Conservation (phyloP, 139 green algal species). For the Edaphochlamys debaryana region DNA sequence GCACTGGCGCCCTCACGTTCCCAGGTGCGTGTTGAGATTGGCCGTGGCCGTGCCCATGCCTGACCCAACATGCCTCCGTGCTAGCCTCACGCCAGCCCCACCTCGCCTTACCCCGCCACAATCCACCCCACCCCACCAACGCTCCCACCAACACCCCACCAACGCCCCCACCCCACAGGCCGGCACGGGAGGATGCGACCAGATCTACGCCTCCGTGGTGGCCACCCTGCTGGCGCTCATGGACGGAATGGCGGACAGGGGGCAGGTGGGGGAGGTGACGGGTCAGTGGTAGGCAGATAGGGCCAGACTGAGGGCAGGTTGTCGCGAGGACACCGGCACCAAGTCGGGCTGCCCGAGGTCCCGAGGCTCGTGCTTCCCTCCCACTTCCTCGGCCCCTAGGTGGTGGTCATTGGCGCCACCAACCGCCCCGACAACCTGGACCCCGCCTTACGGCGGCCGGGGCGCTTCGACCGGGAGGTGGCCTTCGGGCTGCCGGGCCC, state of each 20-base stretch:
- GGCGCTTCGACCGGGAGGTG: conserved; percentile 84
- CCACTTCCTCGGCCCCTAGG: too few relatives aligned
- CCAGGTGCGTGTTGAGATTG: not conserved
- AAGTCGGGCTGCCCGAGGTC: too few relatives aligned
- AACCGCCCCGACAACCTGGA: conserved; percentile 85
- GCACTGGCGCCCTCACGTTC: conserved; percentile 69
- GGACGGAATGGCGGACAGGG: conserved; percentile 80
- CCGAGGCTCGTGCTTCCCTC: too few relatives aligned
- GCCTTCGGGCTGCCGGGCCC: conserved; percentile 55
- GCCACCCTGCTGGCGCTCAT: conserved; percentile 91
- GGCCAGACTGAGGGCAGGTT: not conserved
- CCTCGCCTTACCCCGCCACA: not conserved
- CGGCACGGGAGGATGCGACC: conserved; percentile 46
- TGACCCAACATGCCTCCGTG: not conserved
- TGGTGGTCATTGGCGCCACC: conserved; percentile 86
- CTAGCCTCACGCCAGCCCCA: too few relatives aligned
- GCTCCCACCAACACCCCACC: too few relatives aligned
- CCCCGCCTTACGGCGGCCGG: conserved; percentile 76
- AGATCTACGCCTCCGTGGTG: conserved; percentile 90
- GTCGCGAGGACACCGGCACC: too few relatives aligned
- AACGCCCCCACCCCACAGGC: not conserved
- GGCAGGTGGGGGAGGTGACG: conserved; percentile 24
- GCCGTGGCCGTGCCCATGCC: not conserved
- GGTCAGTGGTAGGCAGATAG: not conserved
- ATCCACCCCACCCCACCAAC: too few relatives aligned